These are phyloP conservation scores for Sequoia sempervirens DNA, from an alignment of 75 land plant species.

Conservation along the genomic window DNA sequence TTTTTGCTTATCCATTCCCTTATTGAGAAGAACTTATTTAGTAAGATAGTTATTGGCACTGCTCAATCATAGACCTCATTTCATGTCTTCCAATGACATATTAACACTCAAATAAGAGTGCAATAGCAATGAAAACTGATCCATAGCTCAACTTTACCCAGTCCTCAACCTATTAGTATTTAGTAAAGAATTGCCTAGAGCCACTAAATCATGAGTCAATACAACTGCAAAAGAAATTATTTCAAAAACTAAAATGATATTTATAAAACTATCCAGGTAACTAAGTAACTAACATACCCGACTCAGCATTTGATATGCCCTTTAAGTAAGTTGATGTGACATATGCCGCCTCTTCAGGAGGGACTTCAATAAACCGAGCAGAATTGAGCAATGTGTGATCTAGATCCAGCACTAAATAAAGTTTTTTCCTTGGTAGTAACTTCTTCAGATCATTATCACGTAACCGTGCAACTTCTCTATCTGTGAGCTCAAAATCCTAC, in stretches of 20 bases:
- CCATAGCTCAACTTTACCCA: background rate
- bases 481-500: conserved; percentile 70
- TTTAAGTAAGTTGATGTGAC: conserved; percentile 35
- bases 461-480: conserved; percentile 54
- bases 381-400: conserved; percentile 98
- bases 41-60: no score
- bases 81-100: background rate
- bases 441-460: conserved; percentile 58
- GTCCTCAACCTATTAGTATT: background rate
- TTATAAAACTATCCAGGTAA: background rate
- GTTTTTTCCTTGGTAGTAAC: conserved; percentile 46
- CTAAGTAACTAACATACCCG: conserved; percentile 13
- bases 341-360: conserved; percentile 51
- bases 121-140: background rate
- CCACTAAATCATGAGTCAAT: background rate
- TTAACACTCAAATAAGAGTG: background rate
- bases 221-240: background rate
- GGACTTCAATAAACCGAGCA: conserved; percentile 50
- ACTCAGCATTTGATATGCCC: conserved; percentile 16
- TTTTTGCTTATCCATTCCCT: no score
- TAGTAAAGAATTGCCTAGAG: background rate
- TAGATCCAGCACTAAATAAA: conserved; percentile 75
- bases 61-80: background rate
- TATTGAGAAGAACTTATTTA: no score
- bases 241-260: background rate